Percentiles rank a stretch among this genome's conserved stretches.
phyloP scores from a whole-genome alignment of 208 protist genomes.

The Trypanosoma cruzi region DNA sequence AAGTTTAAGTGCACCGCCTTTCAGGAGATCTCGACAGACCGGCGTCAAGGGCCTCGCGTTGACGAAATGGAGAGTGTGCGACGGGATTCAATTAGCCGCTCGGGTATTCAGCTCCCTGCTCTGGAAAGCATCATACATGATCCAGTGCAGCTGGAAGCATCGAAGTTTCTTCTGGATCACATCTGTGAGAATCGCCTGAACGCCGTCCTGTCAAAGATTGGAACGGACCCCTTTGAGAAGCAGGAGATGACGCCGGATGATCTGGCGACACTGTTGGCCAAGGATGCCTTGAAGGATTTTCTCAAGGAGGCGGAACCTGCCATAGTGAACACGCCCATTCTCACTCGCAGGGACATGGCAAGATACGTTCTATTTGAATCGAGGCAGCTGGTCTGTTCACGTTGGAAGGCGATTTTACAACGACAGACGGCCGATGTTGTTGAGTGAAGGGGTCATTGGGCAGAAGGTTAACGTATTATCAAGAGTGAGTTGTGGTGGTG shows the following conservation, averaged over 20 bases:
- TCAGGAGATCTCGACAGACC: slow-evolving; percentile 82
- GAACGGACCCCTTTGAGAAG: slow-evolving; percentile 73
- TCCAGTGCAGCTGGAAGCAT: slow-evolving; percentile 38
- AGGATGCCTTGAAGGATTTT: slow-evolving; percentile 86
- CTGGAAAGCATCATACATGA: slow-evolving; percentile 70
- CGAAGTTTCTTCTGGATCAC: slow-evolving; percentile 57
- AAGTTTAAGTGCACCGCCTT: slow-evolving; percentile 91
- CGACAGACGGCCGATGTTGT: slow-evolving; percentile 22
- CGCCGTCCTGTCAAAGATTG: slow-evolving; percentile 84
- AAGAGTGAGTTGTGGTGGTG: too few relatives aligned
- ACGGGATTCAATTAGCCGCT: slow-evolving; percentile 41
- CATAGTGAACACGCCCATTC: slow-evolving; percentile 61
- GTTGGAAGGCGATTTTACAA: slow-evolving; percentile 60
- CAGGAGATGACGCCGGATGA: slow-evolving; percentile 58
- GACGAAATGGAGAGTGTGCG: slow-evolving; percentile 72
- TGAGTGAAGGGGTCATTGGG: not conserved
- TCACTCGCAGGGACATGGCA: slow-evolving; percentile 64
- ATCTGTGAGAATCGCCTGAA: slow-evolving; percentile 84
- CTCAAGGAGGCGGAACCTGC: slow-evolving; percentile 69
- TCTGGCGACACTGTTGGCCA: slow-evolving; percentile 70
- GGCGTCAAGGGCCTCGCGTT: slow-evolving; percentile 64
- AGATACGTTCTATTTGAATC: slow-evolving; percentile 70
- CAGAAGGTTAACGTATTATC: not conserved
- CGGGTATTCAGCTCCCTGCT: slow-evolving; percentile 74
- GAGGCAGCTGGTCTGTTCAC: slow-evolving; percentile 48